Evolutionary conservation across 2,329 filamentous ascomycete genomes (phyloP), one percentile per base, ranked within the genome.

Genomic region (Fusarium floridanum): DNA sequence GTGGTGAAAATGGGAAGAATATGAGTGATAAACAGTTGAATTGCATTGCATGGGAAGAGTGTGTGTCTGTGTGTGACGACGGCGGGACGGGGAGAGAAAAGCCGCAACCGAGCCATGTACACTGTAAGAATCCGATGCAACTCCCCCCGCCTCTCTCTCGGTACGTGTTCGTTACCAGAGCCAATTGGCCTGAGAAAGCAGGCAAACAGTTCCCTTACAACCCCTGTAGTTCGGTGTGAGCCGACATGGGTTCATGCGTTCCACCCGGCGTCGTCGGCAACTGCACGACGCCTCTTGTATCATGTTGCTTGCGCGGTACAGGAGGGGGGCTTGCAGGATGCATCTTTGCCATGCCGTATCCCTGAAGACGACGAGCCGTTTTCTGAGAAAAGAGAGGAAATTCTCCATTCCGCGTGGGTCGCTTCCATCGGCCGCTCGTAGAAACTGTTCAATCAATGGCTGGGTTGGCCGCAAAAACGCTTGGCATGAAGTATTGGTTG

Each of bases 241-340:
- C 34, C 37, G 56, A 32, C 69, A 60, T 67, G 70, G 66, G 48
- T 71, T 74, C 64, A 69, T 72, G 53, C 61, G 50, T 70, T 62
- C 64, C 71, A 64, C 61, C 34, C 53, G 61, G 43, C 61, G 43
- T 5, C 39, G 36, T 53, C 57, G 53, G 32, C 43, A 61, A 59
- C 71, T 14, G 55, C 71, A 76, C 70, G 70, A 74, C 73, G 73
- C 73, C 67, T 73, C 73, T 72, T 34, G 59, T 45, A 37, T 56
- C 61, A 45, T 65, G 53, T n/a, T 32, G 27, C 37, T 34, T 43
- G n/a, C 22, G 36, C 10, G 55, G 16, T 27, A 27, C 56, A 48
- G 67, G 39, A 60, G 24, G 24, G 24, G 2, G 24, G 71, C 45
- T 50, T 70, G 32, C 67, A 53, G 57, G 45, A 48, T 34, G 29